phyloP scores from a whole-genome alignment of 805 yeast species.

The Kodamaea laetipori region DNA sequence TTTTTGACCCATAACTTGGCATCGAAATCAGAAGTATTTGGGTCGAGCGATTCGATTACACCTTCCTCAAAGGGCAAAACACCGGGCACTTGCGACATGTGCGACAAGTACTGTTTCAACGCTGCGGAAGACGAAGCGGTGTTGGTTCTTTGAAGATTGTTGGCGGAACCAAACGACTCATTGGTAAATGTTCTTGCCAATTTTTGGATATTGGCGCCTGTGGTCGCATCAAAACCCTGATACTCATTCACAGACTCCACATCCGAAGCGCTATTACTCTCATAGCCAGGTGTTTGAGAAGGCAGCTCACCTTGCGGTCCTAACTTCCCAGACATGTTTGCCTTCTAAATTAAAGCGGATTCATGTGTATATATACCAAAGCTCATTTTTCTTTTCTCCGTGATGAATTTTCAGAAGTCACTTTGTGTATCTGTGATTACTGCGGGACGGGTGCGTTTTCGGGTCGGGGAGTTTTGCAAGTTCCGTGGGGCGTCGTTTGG shows the following conservation, averaged over 20 bases:
- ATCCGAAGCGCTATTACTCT: constrained; percentile 13
- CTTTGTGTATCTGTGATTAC: too few relatives aligned
- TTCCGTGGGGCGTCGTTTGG: too few relatives aligned
- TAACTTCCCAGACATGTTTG: constrained; percentile 4
- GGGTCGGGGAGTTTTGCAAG: too few relatives aligned
- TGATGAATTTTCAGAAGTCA: too few relatives aligned
- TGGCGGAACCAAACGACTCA: constrained; percentile 11
- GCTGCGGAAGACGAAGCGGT: constrained; percentile 22
- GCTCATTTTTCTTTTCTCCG: too few relatives aligned
- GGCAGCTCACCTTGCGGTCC: not conserved
- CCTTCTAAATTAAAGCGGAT: too few relatives aligned
- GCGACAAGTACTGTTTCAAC: constrained; percentile 42
- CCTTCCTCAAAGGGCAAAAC: constrained; percentile 35
- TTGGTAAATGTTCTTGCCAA: constrained; percentile 29
- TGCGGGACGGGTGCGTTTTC: too few relatives aligned
- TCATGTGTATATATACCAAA: too few relatives aligned
- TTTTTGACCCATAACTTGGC: constrained; percentile 70
- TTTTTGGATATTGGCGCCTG: constrained; percentile 20
- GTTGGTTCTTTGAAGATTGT: constrained; percentile 15
- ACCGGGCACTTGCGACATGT: constrained; percentile 58
- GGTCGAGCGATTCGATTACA: constrained; percentile 50
- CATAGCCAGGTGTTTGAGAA: not conserved
- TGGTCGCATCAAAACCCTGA: constrained; percentile 16
- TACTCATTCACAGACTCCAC: constrained; percentile 16
- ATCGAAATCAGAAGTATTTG: constrained; percentile 57